Base-by-base conservation (phyloP, 371 early-diverging fungal genomes). In the Syncephalastrum monosporum region DNA sequence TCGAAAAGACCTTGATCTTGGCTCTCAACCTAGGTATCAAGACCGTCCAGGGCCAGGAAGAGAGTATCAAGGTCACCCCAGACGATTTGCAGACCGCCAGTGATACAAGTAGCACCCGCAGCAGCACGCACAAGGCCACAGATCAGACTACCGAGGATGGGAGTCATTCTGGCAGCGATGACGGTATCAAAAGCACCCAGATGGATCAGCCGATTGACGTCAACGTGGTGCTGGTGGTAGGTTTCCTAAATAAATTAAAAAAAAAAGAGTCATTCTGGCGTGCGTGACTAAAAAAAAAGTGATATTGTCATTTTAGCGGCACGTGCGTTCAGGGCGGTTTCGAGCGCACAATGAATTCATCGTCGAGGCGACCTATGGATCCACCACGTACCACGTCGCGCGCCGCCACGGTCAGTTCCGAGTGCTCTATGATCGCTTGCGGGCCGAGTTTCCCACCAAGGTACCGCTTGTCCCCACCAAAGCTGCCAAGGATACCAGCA, bases 1-100 rank as follows among this genome's bases (percentile, higher is more conserved):
- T 78, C 6, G 55, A 75, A 52, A 70, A 68, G 15, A 47, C 69
- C 16, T 50, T 78, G 19, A 59, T 71, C 23, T 47, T 78, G 42
- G 63, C 75, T 6, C 57, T 75, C 0, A 61, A 65, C n/a, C 61
- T 69, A 10, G 69, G 69, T 44, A 73, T 78, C 33, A 75, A 78
- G 56, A 71, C 73, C 0, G 55, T 67, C 0, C 69, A 74, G 49
- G 75, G 78, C 0, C 64, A 67, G 8, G 75, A 78, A 56, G 71
- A 75, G 29, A 62, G 64, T 16, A 69, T 75, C 38, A 61, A 71
- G 19, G 38, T 71, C 46, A 55, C 49, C 17, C 42, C 57, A 42
- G 44, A 24, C 15, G 60, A 60, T 16, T 60, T 17, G 54, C 24
- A 29, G 16, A 47, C 46, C 7, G 16, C 49, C 14, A 23, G 55